Conservation (phyloP, 1,139 yeast species). For the Saccharomycopsis hybrid region DNA sequence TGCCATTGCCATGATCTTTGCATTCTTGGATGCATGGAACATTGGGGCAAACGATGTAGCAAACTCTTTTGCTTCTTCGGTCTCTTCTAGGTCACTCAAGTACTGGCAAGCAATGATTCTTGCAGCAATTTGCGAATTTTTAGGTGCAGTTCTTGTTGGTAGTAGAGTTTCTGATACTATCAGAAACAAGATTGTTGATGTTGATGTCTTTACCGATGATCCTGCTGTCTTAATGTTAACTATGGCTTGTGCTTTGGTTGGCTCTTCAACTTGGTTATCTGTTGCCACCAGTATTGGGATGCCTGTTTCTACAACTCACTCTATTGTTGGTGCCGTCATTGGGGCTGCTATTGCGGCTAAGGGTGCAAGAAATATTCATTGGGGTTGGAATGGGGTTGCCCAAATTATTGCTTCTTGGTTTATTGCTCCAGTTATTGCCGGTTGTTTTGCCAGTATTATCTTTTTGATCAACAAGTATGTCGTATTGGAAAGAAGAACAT, state of each 20-base stretch:
- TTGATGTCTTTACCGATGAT: conserved; percentile 40
- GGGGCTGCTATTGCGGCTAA: conserved; percentile 73
- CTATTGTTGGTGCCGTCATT: conserved; percentile 71
- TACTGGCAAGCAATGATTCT: conserved; percentile 72
- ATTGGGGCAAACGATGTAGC: conserved; percentile 85
- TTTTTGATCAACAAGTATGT: conserved; percentile 53
- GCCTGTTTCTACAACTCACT: conserved; percentile 78
- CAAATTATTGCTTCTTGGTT: conserved; percentile 79
- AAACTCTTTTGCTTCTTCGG: conserved; percentile 71
- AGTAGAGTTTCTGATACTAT: conserved; percentile 66
- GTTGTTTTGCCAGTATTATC: conserved; percentile 50
- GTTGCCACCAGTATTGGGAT: conserved; percentile 61
- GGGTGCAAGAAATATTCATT: conserved; percentile 48
- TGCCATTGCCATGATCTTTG: conserved; percentile 63
- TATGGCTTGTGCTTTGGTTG: conserved; percentile 71
- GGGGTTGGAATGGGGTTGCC: conserved; percentile 76
- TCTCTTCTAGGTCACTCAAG: conserved; percentile 60
- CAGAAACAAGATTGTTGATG: conserved; percentile 53
- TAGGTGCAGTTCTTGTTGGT: conserved; percentile 73
- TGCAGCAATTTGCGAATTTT: conserved; percentile 62
- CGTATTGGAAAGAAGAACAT: conserved; percentile 54
- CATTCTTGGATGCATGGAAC: conserved; percentile 75
- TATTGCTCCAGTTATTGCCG: conserved; percentile 72
- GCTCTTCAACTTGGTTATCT: conserved; percentile 69
- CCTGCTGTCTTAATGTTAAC: conserved; percentile 71